Evolutionary conservation across 306 rosid genomes (phyloP).

Genomic region (Datisca glomerata): DNA sequence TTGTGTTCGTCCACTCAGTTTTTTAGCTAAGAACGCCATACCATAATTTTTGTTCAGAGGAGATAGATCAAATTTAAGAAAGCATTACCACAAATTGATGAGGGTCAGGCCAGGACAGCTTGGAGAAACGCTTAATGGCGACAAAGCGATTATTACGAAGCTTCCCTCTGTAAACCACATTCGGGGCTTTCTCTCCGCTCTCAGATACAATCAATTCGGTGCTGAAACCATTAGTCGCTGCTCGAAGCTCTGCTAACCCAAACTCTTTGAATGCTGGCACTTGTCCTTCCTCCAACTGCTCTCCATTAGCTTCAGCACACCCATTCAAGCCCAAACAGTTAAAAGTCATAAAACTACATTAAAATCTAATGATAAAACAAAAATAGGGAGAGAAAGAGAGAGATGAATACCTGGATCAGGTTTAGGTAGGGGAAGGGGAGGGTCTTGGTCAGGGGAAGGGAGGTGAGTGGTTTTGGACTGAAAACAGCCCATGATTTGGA

Average conservation of each 20-base stretch:
- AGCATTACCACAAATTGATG: slow-evolving; percentile 25
- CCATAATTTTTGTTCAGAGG: too few species aligned
- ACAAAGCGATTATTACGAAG: slow-evolving; percentile 23
- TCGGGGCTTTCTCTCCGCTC: slow-evolving; percentile 35
- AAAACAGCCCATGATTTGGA: slow-evolving; percentile 43
- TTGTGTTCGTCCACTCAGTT: too few species aligned
- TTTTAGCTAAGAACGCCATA: too few species aligned
- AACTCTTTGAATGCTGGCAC: slow-evolving; percentile 24
- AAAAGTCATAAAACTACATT: not conserved
- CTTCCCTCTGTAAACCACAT: slow-evolving; percentile 32
- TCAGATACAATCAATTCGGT: slow-evolving; percentile 25
- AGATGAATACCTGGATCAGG: slow-evolving; percentile 20
- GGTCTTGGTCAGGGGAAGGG: slow-evolving; percentile 21
- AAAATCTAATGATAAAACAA: not conserved
- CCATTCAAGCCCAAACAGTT: not conserved
- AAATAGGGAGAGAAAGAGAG: not conserved
- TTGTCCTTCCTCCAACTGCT: slow-evolving; percentile 14
- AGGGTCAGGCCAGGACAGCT: slow-evolving; percentile 32
- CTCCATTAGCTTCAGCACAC: slow-evolving; percentile 11
- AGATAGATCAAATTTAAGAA: too few species aligned
- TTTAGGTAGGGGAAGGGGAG: slow-evolving; percentile 17
- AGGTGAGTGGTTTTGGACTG: slow-evolving; percentile 33
- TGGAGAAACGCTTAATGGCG: slow-evolving; percentile 31
- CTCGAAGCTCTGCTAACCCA: slow-evolving; percentile 21
- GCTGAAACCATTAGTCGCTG: slow-evolving; percentile 28